These are phyloP conservation scores for Spathaspora gorwiae DNA, from an alignment of 805 yeast species.

Conservation along the genomic window DNA sequence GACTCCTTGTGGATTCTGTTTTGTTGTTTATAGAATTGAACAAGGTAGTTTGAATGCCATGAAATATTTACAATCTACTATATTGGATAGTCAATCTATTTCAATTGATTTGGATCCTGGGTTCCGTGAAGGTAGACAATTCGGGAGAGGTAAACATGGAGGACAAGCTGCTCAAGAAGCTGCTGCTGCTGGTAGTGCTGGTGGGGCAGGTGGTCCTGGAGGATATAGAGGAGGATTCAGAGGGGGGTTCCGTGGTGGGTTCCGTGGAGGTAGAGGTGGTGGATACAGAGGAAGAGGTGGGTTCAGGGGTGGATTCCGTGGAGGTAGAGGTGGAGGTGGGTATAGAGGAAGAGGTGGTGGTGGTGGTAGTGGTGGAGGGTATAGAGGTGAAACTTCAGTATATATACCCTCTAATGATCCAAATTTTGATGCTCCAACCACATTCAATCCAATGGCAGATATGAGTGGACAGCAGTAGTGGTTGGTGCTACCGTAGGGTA, in stretches of 20 bases:
- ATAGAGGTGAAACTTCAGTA: conserved; percentile 10
- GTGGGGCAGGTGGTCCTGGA: conserved; percentile 6
- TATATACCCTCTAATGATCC: conserved; percentile 22
- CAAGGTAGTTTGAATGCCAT: conserved; percentile 77
- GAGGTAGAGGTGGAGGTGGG: conserved; percentile 41
- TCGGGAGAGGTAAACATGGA: conserved; percentile 88
- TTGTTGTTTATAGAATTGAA: conserved; percentile 69
- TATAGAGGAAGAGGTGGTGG: conserved; percentile 33
- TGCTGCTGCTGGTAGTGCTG: conserved; percentile 7
- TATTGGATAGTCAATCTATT: conserved; percentile 75
- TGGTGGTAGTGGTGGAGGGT: conserved; percentile 24
- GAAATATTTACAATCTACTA: conserved; percentile 75
- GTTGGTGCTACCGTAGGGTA: too few relatives aligned
- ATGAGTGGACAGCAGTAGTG: conserved; percentile 1
- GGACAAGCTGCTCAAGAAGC: conserved; percentile 83
- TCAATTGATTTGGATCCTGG: conserved; percentile 95
- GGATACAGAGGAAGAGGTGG: conserved; percentile 30
- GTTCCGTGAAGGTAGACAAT: conserved; percentile 91
- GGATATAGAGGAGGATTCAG: conserved; percentile 20
- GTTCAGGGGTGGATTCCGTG: conserved; percentile 42
- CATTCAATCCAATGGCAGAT: conserved; percentile 12
- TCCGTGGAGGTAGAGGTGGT: conserved; percentile 43
- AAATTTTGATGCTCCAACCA: conserved; percentile 11
- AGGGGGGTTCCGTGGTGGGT: conserved; percentile 30
- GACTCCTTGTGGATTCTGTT: conserved; percentile 97